These are phyloP conservation scores for Leucosporidium yakuticum DNA, from an alignment of 768 basidiomycete species.

Conservation along the genomic window DNA sequence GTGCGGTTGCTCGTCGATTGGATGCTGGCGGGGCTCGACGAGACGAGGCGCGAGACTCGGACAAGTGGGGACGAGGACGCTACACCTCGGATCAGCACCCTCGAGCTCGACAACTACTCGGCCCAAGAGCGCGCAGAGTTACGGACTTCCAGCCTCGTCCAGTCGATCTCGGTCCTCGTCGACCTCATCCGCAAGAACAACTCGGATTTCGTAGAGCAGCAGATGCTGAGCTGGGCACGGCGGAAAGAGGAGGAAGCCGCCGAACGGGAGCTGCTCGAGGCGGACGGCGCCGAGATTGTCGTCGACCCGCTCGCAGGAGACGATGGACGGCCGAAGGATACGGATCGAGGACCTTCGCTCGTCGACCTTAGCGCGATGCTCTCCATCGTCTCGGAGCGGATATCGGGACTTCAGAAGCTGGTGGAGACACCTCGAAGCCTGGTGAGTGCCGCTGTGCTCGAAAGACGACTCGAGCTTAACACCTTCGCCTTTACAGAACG, in stretches of 20 bases:
- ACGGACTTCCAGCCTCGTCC: constrained; percentile 52
- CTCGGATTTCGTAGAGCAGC: constrained; percentile 97
- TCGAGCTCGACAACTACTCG: no score
- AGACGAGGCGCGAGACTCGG: background rate
- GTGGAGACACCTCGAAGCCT: constrained; percentile 67
- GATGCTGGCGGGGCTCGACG: constrained; percentile 16
- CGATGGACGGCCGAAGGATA: constrained; percentile 37
- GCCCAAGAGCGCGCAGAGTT: constrained; percentile 10
- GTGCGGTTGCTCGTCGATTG: constrained; percentile 70
- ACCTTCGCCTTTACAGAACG: constrained; percentile 36
- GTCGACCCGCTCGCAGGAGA: constrained; percentile 51
- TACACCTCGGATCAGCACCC: background rate
- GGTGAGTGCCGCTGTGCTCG: constrained; percentile 49
- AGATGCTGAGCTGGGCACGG: constrained; percentile 38
- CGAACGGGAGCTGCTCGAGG: constrained; percentile 62
- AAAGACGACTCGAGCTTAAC: background rate
- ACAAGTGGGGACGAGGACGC: background rate
- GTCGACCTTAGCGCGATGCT: constrained; percentile 83
- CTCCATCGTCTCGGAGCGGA: constrained; percentile 60
- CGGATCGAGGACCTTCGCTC: constrained; percentile 46
- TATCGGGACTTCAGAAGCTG: constrained; percentile 65
- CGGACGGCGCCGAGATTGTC: constrained; percentile 72
- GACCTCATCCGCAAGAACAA: constrained; percentile 54
- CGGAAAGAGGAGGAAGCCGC: constrained; percentile 49
- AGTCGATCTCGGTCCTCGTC: constrained; percentile 80